Evolutionary conservation across 176 grass and related monocot species (phyloP).

Genomic region (Pharus latifolius): DNA sequence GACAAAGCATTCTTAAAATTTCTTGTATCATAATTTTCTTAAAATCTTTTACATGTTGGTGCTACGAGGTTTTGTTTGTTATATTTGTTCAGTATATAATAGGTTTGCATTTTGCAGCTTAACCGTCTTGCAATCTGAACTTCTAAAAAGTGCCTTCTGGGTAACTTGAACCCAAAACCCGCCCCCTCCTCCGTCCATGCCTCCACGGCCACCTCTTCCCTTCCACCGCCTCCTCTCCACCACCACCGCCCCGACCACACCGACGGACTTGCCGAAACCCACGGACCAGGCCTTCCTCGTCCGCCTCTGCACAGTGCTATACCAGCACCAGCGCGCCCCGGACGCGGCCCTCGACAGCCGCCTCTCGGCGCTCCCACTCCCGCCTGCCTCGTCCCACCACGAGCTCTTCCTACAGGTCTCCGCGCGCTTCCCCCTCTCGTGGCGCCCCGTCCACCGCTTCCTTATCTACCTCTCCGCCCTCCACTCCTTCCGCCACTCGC

Average conservation of each 20-base stretch:
- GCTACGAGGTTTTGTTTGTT: too few relatives aligned
- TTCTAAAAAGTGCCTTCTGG: too few relatives aligned
- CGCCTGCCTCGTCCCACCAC: neutral
- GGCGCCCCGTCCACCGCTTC: conserved; percentile 41
- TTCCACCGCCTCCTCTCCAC: neutral
- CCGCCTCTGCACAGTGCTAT: conserved; percentile 39
- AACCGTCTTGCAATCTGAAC: too few relatives aligned
- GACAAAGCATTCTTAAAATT: too few relatives aligned
- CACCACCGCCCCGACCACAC: neutral
- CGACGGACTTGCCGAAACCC: neutral
- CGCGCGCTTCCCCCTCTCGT: conserved; percentile 28
- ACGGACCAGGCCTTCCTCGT: conserved; percentile 8
- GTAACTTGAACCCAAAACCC: too few relatives aligned
- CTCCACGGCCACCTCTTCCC: neutral
- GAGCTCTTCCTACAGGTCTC: conserved; percentile 39
- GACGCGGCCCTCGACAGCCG: conserved; percentile 11
- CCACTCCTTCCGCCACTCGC: conserved; percentile 28
- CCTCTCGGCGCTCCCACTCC: conserved; percentile 12
- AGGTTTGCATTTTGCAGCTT: too few relatives aligned
- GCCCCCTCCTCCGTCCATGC: neutral
- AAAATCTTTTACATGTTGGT: too few relatives aligned
- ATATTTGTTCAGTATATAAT: too few relatives aligned
- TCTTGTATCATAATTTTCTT: too few relatives aligned
- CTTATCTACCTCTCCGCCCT: conserved; percentile 16
- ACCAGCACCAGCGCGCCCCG: conserved; percentile 29